A percentile compares a stretch with the other conserved stretches of the same genome.
Conservation (phyloP, 2,329 filamentous ascomycete genomes). For the Thelonectria rubi region DNA sequence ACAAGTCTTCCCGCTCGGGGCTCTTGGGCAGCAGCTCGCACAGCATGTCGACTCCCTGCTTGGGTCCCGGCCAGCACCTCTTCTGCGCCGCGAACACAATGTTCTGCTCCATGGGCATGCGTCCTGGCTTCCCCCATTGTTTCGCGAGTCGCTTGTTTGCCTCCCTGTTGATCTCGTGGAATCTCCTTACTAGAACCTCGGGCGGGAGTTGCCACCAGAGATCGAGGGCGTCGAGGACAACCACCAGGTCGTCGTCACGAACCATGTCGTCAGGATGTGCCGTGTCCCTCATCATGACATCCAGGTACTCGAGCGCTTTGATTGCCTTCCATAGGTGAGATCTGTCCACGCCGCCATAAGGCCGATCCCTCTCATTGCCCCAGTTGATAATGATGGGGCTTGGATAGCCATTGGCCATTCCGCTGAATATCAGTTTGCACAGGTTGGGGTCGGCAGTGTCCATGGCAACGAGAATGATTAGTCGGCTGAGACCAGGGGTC, state of each 20-base stretch:
- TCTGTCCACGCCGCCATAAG: slow-evolving; percentile 25
- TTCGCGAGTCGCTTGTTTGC: slow-evolving; percentile 27
- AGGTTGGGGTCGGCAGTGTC: slow-evolving; percentile 35
- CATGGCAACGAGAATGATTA: slow-evolving; percentile 28
- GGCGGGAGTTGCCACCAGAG: slow-evolving; percentile 44
- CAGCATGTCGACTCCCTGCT: slow-evolving; percentile 25
- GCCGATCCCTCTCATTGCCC: slow-evolving; percentile 29
- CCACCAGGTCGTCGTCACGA: slow-evolving; percentile 35
- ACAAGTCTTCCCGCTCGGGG: slow-evolving; percentile 30
- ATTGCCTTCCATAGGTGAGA: slow-evolving; percentile 42
- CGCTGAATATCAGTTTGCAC: slow-evolving; percentile 41
- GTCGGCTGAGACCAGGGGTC: slow-evolving; percentile 16
- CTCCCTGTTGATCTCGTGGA: slow-evolving; percentile 28
- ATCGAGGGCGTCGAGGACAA: slow-evolving; percentile 40
- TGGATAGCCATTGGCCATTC: slow-evolving; percentile 38
- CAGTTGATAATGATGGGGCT: slow-evolving; percentile 42
- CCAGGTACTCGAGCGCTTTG: slow-evolving; percentile 39
- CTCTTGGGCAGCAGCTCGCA: slow-evolving; percentile 34
- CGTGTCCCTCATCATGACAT: slow-evolving; percentile 9
- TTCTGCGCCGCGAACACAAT: slow-evolving; percentile 35
- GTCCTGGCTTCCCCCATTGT: slow-evolving; percentile 5
- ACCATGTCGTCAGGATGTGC: slow-evolving; percentile 24
- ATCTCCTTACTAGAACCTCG: slow-evolving; percentile 39
- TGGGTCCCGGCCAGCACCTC: slow-evolving; percentile 28
- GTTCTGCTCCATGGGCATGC: slow-evolving; percentile 31